Percentiles rank a stretch among this genome's conserved stretches.
phyloP scores from a whole-genome alignment of 495 filamentous ascomycete species.

The Annulohypoxylon maeteangense region DNA sequence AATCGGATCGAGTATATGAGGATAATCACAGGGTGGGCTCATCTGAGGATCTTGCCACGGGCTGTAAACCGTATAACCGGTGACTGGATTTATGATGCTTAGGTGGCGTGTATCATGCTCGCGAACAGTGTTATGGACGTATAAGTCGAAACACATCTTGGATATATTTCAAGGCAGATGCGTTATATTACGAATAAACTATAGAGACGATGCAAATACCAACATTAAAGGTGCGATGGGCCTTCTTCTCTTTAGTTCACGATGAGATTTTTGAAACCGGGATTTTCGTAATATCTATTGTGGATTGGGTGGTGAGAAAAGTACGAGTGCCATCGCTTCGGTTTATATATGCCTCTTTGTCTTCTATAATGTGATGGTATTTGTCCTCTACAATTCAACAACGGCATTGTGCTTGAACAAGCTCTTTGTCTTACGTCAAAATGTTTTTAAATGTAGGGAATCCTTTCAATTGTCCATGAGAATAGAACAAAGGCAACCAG shows the following conservation, averaged over 20 bases:
- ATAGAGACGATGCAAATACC: background rate
- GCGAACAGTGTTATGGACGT: constrained; percentile 19
- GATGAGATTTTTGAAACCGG: background rate
- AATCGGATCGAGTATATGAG: background rate
- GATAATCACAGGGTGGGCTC: background rate
- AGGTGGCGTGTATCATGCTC: constrained; percentile 33
- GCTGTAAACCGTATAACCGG: constrained; percentile 33
- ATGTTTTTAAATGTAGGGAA: background rate
- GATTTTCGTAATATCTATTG: background rate
- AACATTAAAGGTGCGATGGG: too few species aligned
- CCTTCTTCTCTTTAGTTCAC: background rate
- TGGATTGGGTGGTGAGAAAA: background rate
- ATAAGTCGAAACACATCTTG: constrained; percentile 28
- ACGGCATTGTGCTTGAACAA: background rate
- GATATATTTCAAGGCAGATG: background rate
- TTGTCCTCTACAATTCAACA: background rate
- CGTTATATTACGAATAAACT: background rate
- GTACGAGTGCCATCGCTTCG: background rate
- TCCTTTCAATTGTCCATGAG: background rate
- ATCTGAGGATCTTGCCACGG: constrained; percentile 30
- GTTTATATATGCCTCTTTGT: background rate
- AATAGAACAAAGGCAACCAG: background rate
- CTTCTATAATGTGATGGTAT: background rate
- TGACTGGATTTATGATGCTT: constrained; percentile 28
- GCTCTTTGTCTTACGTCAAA: background rate